These are phyloP conservation scores for Mrakia blollopis DNA, from an alignment of 768 basidiomycete species.

Conservation along the genomic window DNA sequence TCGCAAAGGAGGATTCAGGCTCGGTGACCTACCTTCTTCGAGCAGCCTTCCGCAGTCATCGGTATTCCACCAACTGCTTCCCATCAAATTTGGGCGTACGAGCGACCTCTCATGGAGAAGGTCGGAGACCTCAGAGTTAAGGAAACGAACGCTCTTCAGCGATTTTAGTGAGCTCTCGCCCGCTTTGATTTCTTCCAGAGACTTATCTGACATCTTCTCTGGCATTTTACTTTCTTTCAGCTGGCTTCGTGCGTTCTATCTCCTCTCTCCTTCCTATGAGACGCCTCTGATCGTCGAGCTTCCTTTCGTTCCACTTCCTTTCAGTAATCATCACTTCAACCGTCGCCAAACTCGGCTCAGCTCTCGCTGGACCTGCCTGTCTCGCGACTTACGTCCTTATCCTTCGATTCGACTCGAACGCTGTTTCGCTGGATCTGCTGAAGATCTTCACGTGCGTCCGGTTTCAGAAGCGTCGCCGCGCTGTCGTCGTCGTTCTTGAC, in stretches of 20 bases:
- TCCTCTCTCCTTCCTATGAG: too few relatives aligned
- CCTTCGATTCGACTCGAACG: not conserved
- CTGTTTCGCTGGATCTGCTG: not conserved
- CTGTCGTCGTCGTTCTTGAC: too few relatives aligned
- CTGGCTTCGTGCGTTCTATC: too few relatives aligned
- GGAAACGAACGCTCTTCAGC: not conserved
- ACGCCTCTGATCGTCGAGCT: too few relatives aligned
- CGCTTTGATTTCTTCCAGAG: not conserved
- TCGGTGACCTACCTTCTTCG: not conserved
- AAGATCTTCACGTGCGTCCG: constrained; percentile 6
- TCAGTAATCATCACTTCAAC: too few relatives aligned
- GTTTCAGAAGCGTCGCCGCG: too few relatives aligned
- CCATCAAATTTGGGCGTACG: constrained; percentile 27
- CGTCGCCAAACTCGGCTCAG: not conserved
- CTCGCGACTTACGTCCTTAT: constrained; percentile 13
- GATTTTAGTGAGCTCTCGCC: constrained; percentile 8
- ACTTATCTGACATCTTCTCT: too few relatives aligned
- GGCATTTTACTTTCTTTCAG: not conserved
- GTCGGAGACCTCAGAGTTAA: constrained; percentile 4
- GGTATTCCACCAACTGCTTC: constrained; percentile 15
- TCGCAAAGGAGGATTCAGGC: not conserved
- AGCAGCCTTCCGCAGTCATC: not conserved
- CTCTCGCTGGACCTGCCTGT: not conserved
- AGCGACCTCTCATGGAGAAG: not conserved
- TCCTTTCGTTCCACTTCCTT: too few relatives aligned